Evolutionary conservation across 352 stramenopile species (phyloP).

Genomic region (Pythium dissimile): DNA sequence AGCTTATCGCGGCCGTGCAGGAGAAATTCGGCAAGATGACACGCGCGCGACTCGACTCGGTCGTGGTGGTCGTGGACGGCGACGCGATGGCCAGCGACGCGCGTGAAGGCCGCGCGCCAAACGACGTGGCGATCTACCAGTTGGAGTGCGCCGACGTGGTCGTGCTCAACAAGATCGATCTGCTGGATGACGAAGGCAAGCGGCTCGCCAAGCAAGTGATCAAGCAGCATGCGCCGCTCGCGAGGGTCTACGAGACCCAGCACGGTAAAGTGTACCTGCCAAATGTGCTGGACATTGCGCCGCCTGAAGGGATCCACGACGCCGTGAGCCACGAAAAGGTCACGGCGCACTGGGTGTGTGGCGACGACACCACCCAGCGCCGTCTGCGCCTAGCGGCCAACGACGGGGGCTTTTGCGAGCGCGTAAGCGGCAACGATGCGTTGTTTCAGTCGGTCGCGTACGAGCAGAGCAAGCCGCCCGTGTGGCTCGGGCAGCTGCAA

Average conservation of each 20-base stretch:
- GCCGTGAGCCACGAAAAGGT: slow-evolving; percentile 68
- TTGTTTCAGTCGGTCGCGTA: slow-evolving; percentile 53
- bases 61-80: slow-evolving; percentile 74
- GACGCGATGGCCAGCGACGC: slow-evolving; percentile 57
- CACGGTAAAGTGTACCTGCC: slow-evolving; percentile 62
- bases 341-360: slow-evolving; percentile 54
- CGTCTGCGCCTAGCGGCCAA: slow-evolving; percentile 26
- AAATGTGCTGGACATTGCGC: slow-evolving; percentile 67
- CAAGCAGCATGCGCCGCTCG: slow-evolving; percentile 38
- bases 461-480: slow-evolving; percentile 33
- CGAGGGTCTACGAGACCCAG: slow-evolving; percentile 65
- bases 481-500: slow-evolving; percentile 44
- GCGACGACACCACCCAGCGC: slow-evolving; percentile 28
- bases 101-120: slow-evolving; percentile 19
- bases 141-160: slow-evolving; percentile 73
- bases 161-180: slow-evolving; percentile 80
- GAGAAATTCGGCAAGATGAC: slow-evolving; percentile 79
- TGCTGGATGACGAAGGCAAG: slow-evolving; percentile 38
- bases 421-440: background rate
- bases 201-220: slow-evolving; percentile 31
- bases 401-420: background rate
- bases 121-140: slow-evolving; percentile 50
- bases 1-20: slow-evolving; percentile 60
- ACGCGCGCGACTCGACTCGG: slow-evolving; percentile 68
- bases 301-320: slow-evolving; percentile 46